These are phyloP conservation scores for Stagonosporopsis chrysanthemi DNA, from an alignment of 2,329 filamentous ascomycete genomes.

Conservation along the genomic window DNA sequence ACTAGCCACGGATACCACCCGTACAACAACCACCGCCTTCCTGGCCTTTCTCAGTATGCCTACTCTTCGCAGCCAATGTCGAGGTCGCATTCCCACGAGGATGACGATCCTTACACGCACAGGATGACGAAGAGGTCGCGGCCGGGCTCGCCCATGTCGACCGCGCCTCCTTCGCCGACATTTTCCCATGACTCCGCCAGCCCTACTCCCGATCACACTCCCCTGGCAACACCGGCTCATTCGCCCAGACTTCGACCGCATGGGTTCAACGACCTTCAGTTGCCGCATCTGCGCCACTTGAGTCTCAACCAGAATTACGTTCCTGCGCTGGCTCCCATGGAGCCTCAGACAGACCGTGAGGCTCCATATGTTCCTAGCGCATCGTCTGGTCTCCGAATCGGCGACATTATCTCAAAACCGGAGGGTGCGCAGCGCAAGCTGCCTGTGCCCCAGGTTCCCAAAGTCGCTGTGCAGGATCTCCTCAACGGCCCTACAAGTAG, in stretches of 20 bases:
- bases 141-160: constrained; percentile 93
- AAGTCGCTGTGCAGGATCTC: constrained; percentile 86
- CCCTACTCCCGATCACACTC: constrained; percentile 96
- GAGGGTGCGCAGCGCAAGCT: constrained; percentile 90
- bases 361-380: constrained; percentile 65
- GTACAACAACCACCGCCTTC: constrained; percentile 66
- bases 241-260: constrained; percentile 88
- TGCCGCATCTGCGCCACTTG: constrained; percentile 83
- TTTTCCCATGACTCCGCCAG: constrained; percentile 96
- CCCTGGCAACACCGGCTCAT: constrained; percentile 94
- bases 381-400: constrained; percentile 76
- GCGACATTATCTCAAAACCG: constrained; percentile 89
- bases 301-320: constrained; percentile 66
- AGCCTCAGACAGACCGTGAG: constrained; percentile 68
- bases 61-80: constrained; percentile 88
- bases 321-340: constrained; percentile 74
- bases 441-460: constrained; percentile 88
- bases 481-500: constrained; percentile 65
- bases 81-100: constrained; percentile 82
- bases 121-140: constrained; percentile 85
- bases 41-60: constrained; percentile 54
- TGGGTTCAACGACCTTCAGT: constrained; percentile 73
- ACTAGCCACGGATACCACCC: constrained; percentile 55
- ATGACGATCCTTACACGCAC: constrained; percentile 80
- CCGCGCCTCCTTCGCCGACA: constrained; percentile 92